Percentiles rank a stretch among this genome's conserved stretches.
phyloP scores from a whole-genome alignment of 163 green algal genomes.

The Chlorella variabilis region DNA sequence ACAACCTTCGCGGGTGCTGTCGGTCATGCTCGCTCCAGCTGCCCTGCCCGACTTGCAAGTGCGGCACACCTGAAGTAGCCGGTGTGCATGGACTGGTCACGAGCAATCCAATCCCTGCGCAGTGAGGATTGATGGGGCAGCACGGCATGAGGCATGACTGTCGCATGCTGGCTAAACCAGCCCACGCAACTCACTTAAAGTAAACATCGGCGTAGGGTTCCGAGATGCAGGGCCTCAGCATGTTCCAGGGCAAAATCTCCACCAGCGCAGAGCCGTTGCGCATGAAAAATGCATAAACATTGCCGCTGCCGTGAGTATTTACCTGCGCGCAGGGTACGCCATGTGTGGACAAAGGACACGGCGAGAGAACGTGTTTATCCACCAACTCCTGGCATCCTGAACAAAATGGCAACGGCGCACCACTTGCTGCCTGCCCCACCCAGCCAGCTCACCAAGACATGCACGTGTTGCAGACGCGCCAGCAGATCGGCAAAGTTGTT shows the following conservation, averaged over 20 bases:
- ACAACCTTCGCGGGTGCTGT: no score
- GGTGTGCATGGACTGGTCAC: conserved; percentile 11
- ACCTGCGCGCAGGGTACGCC: neutral
- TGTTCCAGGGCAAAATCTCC: conserved; percentile 28
- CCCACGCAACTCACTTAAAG: neutral
- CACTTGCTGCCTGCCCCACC: no score
- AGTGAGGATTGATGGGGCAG: neutral
- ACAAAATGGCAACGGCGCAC: no score
- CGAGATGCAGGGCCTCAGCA: conserved; percentile 11
- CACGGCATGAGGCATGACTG: neutral
- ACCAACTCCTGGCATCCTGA: no score
- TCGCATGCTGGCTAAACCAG: neutral
- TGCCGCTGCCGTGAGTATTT: conserved; percentile 14
- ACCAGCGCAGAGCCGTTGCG: neutral
- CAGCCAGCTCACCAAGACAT: conserved; percentile 2
- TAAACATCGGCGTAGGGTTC: conserved; percentile 30
- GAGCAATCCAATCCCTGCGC: conserved; percentile 12
- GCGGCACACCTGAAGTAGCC: conserved; percentile 23
- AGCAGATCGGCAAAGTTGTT: conserved; percentile 1
- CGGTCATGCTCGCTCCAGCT: neutral
- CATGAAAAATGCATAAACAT: conserved; percentile 18
- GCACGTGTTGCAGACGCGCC: conserved; percentile 20
- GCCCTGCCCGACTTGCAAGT: neutral
- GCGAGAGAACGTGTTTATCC: no score
- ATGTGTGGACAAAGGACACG: no score